These are phyloP conservation scores for Chloranthus sessilifolius DNA, from an alignment of 164 flowering plant species.

Conservation along the genomic window DNA sequence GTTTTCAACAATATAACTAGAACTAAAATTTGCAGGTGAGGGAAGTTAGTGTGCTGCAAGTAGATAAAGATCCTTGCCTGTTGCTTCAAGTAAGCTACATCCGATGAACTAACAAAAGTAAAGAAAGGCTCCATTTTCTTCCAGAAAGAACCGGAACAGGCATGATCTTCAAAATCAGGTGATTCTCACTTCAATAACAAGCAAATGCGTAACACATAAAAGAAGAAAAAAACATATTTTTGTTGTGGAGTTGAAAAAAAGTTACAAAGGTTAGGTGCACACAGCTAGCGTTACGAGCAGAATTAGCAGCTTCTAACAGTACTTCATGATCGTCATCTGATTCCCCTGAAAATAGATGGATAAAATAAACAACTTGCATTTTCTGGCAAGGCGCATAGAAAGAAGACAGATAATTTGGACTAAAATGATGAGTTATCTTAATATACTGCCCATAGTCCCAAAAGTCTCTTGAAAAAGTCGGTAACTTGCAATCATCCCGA, in stretches of 20 bases:
- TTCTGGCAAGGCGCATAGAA: too few relatives aligned
- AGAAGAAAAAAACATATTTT: not conserved
- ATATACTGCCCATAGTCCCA: too few relatives aligned
- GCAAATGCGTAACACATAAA: not conserved
- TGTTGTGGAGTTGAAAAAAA: not conserved
- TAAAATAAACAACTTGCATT: too few relatives aligned
- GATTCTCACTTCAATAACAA: not conserved
- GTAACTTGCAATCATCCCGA: too few relatives aligned
- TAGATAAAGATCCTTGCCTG: conserved; percentile 49
- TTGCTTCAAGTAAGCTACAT: conserved; percentile 40
- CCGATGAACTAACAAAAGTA: conserved; percentile 37
- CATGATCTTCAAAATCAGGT: conserved; percentile 41
- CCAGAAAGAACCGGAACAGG: conserved; percentile 62
- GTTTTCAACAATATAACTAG: too few relatives aligned
- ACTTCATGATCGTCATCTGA: conserved; percentile 61
- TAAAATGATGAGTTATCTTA: too few relatives aligned
- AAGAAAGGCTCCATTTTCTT: conserved; percentile 53
- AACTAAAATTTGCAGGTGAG: too few relatives aligned
- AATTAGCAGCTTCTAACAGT: conserved; percentile 41
- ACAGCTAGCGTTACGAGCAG: conserved; percentile 43
- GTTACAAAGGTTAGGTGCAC: conserved; percentile 6
- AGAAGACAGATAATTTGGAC: too few relatives aligned
- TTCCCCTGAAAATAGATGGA: conserved; percentile 5
- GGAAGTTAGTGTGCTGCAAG: too few relatives aligned
- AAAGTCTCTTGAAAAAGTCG: too few relatives aligned